phyloP scores from a whole-genome alignment of 202 grass and related monocot species.

The Brachypodium distachyon region DNA sequence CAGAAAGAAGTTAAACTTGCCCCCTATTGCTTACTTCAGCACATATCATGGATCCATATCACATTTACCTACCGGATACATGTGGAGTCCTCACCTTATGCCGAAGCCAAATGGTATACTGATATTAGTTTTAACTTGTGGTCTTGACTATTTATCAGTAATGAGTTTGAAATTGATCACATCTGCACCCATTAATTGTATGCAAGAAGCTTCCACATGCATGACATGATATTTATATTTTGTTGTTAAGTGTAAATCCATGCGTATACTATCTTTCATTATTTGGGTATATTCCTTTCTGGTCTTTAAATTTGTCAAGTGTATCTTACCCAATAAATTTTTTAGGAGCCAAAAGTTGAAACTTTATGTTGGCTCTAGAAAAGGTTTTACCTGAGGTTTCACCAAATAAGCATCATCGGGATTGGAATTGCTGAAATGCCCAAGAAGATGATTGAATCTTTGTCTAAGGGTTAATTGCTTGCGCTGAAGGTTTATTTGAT shows the following conservation, averaged over 20 bases:
- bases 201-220: background rate
- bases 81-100: slow-evolving; percentile 94
- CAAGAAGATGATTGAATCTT: background rate
- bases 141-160: background rate
- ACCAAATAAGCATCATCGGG: background rate
- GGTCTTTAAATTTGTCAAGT: background rate
- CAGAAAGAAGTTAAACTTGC: slow-evolving; percentile 90
- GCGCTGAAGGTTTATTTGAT: too few species aligned
- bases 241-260: background rate
- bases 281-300: background rate
- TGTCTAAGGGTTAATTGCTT: background rate
- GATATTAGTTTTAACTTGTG: slow-evolving; percentile 13
- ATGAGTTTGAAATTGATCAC: background rate
- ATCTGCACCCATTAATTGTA: background rate
- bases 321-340: background rate
- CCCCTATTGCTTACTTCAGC: slow-evolving; percentile 95
- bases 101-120: slow-evolving; percentile 79
- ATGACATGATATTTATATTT: background rate
- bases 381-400: background rate
- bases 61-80: slow-evolving; percentile 96
- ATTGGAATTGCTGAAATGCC: background rate
- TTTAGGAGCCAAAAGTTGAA: background rate
- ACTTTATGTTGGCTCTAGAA: background rate
- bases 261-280: background rate
- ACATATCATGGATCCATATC: slow-evolving; percentile 99